Conservation (phyloP, 805 yeast genomes). For the Maudiozyma turicensis region DNA sequence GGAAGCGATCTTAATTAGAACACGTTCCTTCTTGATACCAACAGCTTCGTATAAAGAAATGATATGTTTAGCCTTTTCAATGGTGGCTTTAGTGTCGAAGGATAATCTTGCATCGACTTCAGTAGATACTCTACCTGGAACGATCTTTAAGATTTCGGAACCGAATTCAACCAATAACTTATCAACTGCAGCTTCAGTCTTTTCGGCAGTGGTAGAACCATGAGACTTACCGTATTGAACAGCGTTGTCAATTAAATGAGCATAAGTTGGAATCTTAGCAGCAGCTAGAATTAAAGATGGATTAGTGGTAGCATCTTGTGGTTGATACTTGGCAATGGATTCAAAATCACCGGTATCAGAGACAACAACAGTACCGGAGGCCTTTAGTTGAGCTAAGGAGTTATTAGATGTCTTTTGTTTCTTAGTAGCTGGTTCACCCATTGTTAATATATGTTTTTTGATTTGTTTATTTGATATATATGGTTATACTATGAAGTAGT, state of each 20-base stretch:
- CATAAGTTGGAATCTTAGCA: constrained; percentile 79
- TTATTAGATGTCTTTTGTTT: constrained; percentile 35
- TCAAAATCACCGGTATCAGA: constrained; percentile 99
- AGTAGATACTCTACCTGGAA: constrained; percentile 98
- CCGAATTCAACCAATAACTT: constrained; percentile 93
- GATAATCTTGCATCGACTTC: constrained; percentile 99
- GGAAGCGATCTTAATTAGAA: constrained; percentile 92
- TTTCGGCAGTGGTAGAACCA: constrained; percentile 42
- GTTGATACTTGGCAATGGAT: constrained; percentile 93
- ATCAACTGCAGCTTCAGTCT: constrained; percentile 80
- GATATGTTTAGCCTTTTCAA: constrained; percentile 86
- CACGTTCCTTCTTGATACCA: constrained; percentile 83
- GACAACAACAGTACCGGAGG: constrained; percentile 92
- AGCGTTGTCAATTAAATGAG: constrained; percentile 83
- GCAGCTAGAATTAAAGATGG: constrained; percentile 97
- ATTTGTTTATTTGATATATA: background rate
- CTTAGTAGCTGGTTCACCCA: constrained; percentile 14
- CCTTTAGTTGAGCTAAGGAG: constrained; percentile 88
- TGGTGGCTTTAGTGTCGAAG: constrained; percentile 87
- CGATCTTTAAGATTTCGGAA: constrained; percentile 80
- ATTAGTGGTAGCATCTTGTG: constrained; percentile 99
- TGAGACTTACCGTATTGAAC: constrained; percentile 71
- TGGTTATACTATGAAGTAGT: background rate
- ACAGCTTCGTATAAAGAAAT: constrained; percentile 75
- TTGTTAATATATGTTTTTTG: constrained; percentile 1